phyloP scores from a whole-genome alignment of 768 basidiomycete species.

The Cubamyces lactineus region DNA sequence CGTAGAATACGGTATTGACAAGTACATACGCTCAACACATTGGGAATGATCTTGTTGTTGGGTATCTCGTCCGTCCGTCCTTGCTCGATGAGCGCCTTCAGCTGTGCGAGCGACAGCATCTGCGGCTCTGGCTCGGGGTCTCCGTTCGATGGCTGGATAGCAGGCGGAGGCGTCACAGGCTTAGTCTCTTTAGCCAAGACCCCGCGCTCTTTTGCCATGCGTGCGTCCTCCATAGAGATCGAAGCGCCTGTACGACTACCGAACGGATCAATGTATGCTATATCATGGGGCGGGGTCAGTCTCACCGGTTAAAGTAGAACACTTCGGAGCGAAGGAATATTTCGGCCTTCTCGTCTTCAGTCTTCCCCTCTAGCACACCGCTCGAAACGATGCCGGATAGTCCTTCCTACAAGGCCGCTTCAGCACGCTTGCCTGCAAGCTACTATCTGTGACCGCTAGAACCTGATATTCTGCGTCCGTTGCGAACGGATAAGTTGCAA shows the following conservation, averaged over 20 bases:
- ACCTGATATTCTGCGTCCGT: conserved; percentile 66
- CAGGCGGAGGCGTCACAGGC: background rate
- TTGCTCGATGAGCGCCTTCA: conserved; percentile 70
- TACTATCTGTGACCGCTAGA: conserved; percentile 9
- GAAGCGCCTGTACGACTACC: conserved; percentile 39
- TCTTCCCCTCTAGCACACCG: conserved; percentile 39
- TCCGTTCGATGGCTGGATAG: background rate
- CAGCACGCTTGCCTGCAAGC: background rate
- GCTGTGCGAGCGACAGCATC: conserved; percentile 64
- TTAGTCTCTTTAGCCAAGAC: no score
- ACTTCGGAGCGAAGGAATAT: conserved; percentile 57
- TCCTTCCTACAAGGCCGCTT: conserved; percentile 57
- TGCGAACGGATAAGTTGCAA: conserved; percentile 53
- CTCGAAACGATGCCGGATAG: conserved; percentile 57
- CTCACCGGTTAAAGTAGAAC: conserved; percentile 73
- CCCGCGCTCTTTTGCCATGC: background rate
- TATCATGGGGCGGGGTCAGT: no score
- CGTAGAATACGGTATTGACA: conserved; percentile 5
- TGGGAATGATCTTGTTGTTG: conserved; percentile 73
- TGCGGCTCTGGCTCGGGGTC: conserved; percentile 39
- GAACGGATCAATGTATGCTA: background rate
- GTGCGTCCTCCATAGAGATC: conserved; percentile 36
- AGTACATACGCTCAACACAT: conserved; percentile 58
- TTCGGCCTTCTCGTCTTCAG: conserved; percentile 48
- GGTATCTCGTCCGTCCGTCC: conserved; percentile 76